Percentiles rank a stretch among this genome's conserved stretches.
Evolutionary conservation across 2,329 filamentous ascomycete species (phyloP).

Genomic region (Huntiella omanensis): DNA sequence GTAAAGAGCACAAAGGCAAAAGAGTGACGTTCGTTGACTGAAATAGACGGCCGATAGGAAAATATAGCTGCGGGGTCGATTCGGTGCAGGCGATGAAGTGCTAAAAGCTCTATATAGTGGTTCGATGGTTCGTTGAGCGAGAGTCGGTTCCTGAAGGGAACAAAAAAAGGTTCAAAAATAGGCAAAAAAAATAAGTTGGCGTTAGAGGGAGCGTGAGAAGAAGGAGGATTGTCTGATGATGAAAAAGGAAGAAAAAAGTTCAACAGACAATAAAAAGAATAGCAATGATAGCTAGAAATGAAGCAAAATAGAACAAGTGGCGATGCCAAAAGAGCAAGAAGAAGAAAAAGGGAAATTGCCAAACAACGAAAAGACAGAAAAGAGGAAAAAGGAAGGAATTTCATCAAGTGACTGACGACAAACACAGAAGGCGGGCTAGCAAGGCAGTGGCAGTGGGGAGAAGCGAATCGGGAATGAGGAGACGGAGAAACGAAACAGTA

Average conservation of each 20-base stretch:
- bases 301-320: slow-evolving; percentile 1
- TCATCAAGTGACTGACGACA: background rate
- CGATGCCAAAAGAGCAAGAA: background rate
- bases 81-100: too few species aligned
- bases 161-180: slow-evolving; percentile 2
- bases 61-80: too few species aligned
- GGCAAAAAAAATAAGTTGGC: slow-evolving; percentile 1
- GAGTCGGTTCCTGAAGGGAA: slow-evolving; percentile 1
- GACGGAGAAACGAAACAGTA: background rate
- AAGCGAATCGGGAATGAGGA: slow-evolving; percentile 1
- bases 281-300: slow-evolving; percentile 2
- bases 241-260: background rate
- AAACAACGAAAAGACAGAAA: background rate
- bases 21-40: background rate
- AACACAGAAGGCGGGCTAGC: too few species aligned
- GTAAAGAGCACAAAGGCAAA: background rate
- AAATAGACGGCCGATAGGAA: background rate
- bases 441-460: background rate
- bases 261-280: slow-evolving; percentile 1
- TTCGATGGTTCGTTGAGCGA: background rate
- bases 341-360: background rate
- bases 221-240: background rate
- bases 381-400: slow-evolving; percentile 1
- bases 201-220: slow-evolving; percentile 6
- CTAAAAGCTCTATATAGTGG: background rate